Percentiles rank a stretch among this genome's conserved stretches.
These are phyloP conservation scores for Monosporascus sp. DNA, from an alignment of 2,329 filamentous ascomycete species.

Conservation along the genomic window DNA sequence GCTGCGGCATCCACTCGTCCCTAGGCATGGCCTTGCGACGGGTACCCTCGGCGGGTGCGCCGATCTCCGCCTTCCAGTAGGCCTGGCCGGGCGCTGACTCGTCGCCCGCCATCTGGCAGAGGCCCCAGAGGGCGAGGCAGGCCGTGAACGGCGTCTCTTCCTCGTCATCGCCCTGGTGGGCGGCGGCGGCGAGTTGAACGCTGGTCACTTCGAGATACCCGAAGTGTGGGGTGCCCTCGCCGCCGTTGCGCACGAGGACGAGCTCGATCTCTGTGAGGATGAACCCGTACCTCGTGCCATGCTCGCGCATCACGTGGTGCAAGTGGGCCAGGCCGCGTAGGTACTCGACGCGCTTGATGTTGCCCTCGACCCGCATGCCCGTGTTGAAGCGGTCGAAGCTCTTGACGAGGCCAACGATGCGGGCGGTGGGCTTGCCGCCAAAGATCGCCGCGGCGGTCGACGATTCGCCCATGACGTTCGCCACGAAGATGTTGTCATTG, in stretches of 20 bases:
- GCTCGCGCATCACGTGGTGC: slow-evolving; percentile 89
- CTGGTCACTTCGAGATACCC: slow-evolving; percentile 76
- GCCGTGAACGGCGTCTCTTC: slow-evolving; percentile 57
- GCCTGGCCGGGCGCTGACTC: slow-evolving; percentile 54
- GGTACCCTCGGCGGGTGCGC: slow-evolving; percentile 68
- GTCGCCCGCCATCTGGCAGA: slow-evolving; percentile 67
- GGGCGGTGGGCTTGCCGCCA: slow-evolving; percentile 41
- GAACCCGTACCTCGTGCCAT: slow-evolving; percentile 90
- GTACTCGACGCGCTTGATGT: slow-evolving; percentile 83
- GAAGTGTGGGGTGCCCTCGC: slow-evolving; percentile 69
- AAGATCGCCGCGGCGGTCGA: slow-evolving; percentile 51
- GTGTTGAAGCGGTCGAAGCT: slow-evolving; percentile 94
- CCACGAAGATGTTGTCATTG: slow-evolving; percentile 59
- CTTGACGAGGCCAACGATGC: slow-evolving; percentile 67
- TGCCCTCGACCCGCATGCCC: slow-evolving; percentile 81
- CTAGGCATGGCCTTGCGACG: slow-evolving; percentile 64
- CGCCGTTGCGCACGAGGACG: slow-evolving; percentile 79
- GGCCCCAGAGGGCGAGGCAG: slow-evolving; percentile 69
- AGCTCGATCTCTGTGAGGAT: slow-evolving; percentile 96
- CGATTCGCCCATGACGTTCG: slow-evolving; percentile 53
- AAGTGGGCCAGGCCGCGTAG: slow-evolving; percentile 80
- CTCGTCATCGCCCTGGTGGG: slow-evolving; percentile 25
- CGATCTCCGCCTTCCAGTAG: slow-evolving; percentile 66
- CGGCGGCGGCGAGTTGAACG: slow-evolving; percentile 45
- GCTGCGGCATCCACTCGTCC: slow-evolving; percentile 72